Evolutionary conservation across 345 rosid species (phyloP).

Genomic region (Bruguiera parviflora): DNA sequence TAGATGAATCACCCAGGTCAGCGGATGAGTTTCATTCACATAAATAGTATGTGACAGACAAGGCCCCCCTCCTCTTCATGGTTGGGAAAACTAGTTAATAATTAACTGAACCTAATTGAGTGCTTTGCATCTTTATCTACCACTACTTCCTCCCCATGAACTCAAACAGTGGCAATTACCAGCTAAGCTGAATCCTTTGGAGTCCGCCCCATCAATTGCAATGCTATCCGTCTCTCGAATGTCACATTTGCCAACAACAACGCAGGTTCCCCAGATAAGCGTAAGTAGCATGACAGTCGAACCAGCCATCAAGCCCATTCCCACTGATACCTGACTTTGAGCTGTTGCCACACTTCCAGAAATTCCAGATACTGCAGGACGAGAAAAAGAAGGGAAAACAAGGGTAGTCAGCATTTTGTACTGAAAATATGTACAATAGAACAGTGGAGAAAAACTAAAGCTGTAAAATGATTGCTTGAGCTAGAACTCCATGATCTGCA

Average conservation of each 20-base stretch:
- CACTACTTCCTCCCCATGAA: not conserved
- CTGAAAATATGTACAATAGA: too few relatives aligned
- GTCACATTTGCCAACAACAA: slow-evolving; percentile 72
- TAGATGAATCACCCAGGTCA: not conserved
- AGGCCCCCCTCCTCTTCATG: too few relatives aligned
- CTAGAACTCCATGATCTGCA: too few relatives aligned
- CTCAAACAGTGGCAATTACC: slow-evolving; percentile 31
- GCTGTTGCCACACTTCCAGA: slow-evolving; percentile 67
- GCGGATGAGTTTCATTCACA: too few relatives aligned
- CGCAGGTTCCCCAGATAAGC: slow-evolving; percentile 78
- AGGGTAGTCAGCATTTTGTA: not conserved
- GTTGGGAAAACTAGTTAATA: too few relatives aligned
- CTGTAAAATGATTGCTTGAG: too few relatives aligned
- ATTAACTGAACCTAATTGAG: not conserved
- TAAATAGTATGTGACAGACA: too few relatives aligned
- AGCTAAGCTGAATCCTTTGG: slow-evolving; percentile 46
- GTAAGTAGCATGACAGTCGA: slow-evolving; percentile 89
- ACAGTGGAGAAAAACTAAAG: too few relatives aligned
- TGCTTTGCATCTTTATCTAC: not conserved
- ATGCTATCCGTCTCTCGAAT: slow-evolving; percentile 25
- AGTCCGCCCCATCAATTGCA: slow-evolving; percentile 52
- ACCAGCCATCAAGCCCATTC: slow-evolving; percentile 90
- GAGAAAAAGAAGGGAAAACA: not conserved
- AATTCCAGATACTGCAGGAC: slow-evolving; percentile 69
- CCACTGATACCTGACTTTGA: slow-evolving; percentile 83